Percentiles rank a stretch among this genome's conserved stretches.
Evolutionary conservation across 306 rosid species (phyloP).

Genomic region (Prunus dulcis): DNA sequence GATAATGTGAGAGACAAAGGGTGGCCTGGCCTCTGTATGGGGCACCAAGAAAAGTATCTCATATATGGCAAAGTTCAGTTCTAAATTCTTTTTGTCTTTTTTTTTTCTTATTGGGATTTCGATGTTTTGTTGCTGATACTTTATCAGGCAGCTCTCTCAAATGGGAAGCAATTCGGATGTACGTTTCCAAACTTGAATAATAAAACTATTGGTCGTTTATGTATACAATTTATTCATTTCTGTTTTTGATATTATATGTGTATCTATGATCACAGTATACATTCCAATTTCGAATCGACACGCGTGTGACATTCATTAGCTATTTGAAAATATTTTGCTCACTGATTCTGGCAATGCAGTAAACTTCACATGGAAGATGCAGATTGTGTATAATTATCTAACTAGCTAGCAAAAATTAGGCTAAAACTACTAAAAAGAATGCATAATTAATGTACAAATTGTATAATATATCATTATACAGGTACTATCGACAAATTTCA

Average conservation of each 20-base stretch:
- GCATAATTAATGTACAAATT: neutral
- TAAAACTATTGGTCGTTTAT: neutral
- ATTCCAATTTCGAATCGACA: neutral
- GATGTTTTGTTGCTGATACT: neutral
- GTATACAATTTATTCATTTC: neutral
- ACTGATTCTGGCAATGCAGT: neutral
- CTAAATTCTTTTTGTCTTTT: neutral
- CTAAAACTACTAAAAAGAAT: neutral
- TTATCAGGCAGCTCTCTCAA: neutral
- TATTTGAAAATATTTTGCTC: neutral
- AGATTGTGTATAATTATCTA: too few relatives aligned
- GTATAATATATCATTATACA: neutral
- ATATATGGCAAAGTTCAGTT: neutral
- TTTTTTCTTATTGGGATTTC: neutral
- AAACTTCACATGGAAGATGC: neutral
- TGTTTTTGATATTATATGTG: neutral
- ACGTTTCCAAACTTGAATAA: neutral
- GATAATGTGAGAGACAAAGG: neutral
- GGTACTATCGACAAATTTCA: slow-evolving; percentile 1
- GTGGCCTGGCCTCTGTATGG: neutral
- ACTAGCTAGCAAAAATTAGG: neutral
- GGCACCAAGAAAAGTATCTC: neutral
- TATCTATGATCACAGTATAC: neutral
- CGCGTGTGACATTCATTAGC: accelerated
- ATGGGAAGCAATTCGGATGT: neutral